Evolutionary conservation across 768 basidiomycete genomes (phyloP), one percentile per base, ranked within the genome.

Genomic region (Pleurotus giganteus): DNA sequence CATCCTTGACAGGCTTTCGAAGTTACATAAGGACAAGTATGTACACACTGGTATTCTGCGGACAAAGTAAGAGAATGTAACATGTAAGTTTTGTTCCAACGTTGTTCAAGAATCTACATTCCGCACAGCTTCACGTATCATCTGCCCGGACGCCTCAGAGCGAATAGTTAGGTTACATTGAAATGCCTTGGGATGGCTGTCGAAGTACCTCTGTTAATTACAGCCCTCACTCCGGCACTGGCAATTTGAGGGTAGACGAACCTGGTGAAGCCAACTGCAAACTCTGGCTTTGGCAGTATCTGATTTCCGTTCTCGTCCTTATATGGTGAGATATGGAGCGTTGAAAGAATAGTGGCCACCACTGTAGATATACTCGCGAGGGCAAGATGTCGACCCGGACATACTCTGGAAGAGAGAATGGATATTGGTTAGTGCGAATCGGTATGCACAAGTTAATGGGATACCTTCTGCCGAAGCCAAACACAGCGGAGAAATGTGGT

Each of bases 371-470:
- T 55, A 2, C 77, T 75, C 4, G 71, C 69, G 49, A 79, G 75
- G 54, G 76, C 74, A 27, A 83, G 69, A 60, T 79, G 64, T 34
- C 60, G 42, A 3, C 82, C 82, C 0, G 79, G 79, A 59, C 81
- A 83, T 4, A 76, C 73, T 27, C 78, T 64, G 32, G 28, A 39
- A 36, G 26, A 24, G 44, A 15, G n/a, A 34, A 17, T 17, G 9
- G n/a, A 47, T 23, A 17, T 4, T 23, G 47, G 21, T 7, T 26
- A 50, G 12, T 7, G 4, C 9, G 26, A 7, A 47, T 12, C 26
- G 29, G 2, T 32, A 23, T 1, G 31, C 46, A 23, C 46, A 32
- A 28, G 13, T 12, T 27, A 9, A n/a, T 28, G 13, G 11, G 2
- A 4, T 21, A 50, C 47, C 47, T 50, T 23, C 47, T 7, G 7